These are phyloP conservation scores for Boletus insuetus DNA, from an alignment of 768 basidiomycete genomes.

Conservation along the genomic window DNA sequence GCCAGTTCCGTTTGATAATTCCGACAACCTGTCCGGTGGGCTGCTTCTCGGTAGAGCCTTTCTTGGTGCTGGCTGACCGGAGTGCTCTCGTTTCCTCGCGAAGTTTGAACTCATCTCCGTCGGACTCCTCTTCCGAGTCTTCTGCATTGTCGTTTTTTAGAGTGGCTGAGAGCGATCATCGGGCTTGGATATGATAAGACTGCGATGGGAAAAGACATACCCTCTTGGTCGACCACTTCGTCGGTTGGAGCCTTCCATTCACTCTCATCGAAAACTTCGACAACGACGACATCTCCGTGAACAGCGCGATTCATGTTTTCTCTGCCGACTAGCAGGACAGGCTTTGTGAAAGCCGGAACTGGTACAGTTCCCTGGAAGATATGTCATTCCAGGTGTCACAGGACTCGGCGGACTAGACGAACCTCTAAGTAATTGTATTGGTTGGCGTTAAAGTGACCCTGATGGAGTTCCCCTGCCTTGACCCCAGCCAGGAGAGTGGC, in stretches of 20 bases:
- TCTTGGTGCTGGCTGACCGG: conserved; percentile 25
- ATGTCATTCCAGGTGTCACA: background rate
- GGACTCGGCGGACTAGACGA: conserved; percentile 7
- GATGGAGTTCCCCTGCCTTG: conserved; percentile 79
- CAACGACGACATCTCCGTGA: conserved; percentile 88
- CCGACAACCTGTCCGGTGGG: conserved; percentile 93
- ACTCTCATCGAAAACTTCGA: conserved; percentile 80
- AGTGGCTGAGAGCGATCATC: conserved; percentile 47
- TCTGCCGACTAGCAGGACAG: conserved; percentile 80
- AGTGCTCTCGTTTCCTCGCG: conserved; percentile 44
- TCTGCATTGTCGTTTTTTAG: conserved; percentile 87
- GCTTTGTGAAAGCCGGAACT: conserved; percentile 69
- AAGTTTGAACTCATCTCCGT: conserved; percentile 35
- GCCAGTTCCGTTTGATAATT: conserved; percentile 92
- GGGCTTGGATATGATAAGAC: background rate
- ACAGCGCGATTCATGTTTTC: conserved; percentile 96
- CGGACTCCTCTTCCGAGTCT: conserved; percentile 61
- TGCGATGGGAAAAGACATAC: conserved; percentile 39
- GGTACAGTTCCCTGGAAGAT: conserved; percentile 71
- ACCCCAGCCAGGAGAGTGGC: conserved; percentile 75
- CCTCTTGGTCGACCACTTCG: conserved; percentile 92
- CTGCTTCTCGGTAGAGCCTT: conserved; percentile 57
- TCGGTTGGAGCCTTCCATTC: conserved; percentile 94
- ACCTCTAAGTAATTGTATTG: conserved; percentile 96
- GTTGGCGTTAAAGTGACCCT: conserved; percentile 94